These are phyloP conservation scores for Yamagishiella unicocca DNA, from an alignment of 139 green algal species.

Conservation along the genomic window DNA sequence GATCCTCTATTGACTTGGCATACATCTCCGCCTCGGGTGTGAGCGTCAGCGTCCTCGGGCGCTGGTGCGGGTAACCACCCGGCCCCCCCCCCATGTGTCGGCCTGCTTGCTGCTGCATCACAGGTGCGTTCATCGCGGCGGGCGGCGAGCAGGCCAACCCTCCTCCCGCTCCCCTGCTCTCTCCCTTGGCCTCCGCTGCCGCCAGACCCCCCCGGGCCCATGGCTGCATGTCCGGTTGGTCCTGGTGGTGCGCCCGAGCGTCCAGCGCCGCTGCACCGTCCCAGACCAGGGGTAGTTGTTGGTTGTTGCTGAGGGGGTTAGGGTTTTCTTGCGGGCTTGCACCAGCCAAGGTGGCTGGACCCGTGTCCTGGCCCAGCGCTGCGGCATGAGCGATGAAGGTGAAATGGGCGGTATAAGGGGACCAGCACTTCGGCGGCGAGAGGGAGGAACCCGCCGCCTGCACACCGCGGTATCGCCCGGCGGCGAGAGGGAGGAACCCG, in stretches of 20 bases:
- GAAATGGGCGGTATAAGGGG: not conserved
- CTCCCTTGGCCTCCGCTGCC: too few species aligned
- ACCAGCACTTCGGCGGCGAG: too few species aligned
- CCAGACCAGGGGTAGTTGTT: not conserved
- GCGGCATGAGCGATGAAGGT: not conserved
- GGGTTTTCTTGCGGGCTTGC: too few species aligned
- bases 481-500: too few species aligned
- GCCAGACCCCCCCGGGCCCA: not conserved
- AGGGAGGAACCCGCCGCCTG: too few species aligned
- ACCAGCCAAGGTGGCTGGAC: too few species aligned
- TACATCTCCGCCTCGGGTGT: conserved; percentile 12
- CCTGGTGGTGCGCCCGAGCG: not conserved
- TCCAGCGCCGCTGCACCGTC: not conserved
- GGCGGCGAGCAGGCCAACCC: not conserved
- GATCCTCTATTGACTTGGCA: conserved; percentile 40
- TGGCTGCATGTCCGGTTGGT: not conserved
- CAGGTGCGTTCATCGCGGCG: not conserved
- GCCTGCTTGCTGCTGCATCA: not conserved
- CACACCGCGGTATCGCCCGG: too few species aligned
- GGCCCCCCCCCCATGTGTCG: not conserved
- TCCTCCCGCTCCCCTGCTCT: not conserved
- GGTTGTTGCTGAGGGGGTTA: conserved; percentile 12
- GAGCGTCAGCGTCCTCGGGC: not conserved
- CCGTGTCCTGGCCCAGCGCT: conserved; percentile 37
- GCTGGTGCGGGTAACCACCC: not conserved